Evolutionary conservation across 2,329 filamentous ascomycete species (phyloP), one percentile per base, ranked within the genome.

Genomic region (Aspergillus sp.): DNA sequence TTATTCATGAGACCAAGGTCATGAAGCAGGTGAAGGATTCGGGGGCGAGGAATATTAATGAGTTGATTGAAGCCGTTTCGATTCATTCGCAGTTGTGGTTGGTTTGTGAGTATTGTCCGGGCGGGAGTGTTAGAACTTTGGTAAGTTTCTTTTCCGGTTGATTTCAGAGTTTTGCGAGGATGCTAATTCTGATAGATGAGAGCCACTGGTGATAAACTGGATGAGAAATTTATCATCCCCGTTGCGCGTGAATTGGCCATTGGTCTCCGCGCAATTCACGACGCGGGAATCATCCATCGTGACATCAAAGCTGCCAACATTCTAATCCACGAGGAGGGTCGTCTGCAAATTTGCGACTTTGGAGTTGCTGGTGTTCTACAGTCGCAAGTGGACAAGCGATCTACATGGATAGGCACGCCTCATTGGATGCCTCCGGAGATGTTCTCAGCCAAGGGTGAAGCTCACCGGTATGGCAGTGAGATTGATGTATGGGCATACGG

Each of bases 361-460:
- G 82, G 82, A 51, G 80, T 85, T 22, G 79, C 82, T 32, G 80
- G 79, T n/a, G 70, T 82, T 7, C 69, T 84, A 7, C 79, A 84
- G 53, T 78, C 75, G 3, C 74, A 79, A 49, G 70, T 74, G 47
- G 77, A 80, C 48, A 85, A 84, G 64, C 73, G 82, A 47, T 78
- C 77, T 7, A 85, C 82, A 4, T 82, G 84, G 62, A 79, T 85
- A 44, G 82, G 82, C 20, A 85, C 82, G 3, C 79, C 81, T 3
- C 78, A 83, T 58, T 85, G 80, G 78, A 83, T 85, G 81, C 78
- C 82, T 5, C 80, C 78, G 4, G 82, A 85, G 59, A 71, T 84
- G 61, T 75, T 75, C 52, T 58, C 67, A 41, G 62, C 59, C 41
- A 60, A 60, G 3, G 59, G 61, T 7, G 65, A 68, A 47, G 69